These are phyloP conservation scores for Colletotrichum tamarilloi DNA, from an alignment of 2,329 filamentous ascomycete species.

Conservation along the genomic window DNA sequence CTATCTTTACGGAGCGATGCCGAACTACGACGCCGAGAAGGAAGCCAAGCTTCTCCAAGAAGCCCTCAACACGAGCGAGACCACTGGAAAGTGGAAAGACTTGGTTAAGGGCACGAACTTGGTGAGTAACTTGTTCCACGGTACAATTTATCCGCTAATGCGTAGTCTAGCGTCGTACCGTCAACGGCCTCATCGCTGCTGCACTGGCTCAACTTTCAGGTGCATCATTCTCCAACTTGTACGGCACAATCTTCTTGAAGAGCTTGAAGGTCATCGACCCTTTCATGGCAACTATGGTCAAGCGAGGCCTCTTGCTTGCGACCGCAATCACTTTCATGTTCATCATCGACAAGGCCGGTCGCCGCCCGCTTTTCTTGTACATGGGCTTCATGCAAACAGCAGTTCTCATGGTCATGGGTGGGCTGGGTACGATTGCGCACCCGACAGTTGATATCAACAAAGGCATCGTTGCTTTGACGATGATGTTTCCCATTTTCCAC, in stretches of 20 bases:
- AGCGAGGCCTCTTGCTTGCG: slow-evolving; percentile 35
- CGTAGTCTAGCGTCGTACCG: slow-evolving; percentile 8
- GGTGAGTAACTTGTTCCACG: background rate
- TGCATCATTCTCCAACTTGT: slow-evolving; percentile 38
- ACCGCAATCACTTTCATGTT: slow-evolving; percentile 37
- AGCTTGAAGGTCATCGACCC: slow-evolving; percentile 40
- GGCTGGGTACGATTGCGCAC: slow-evolving; percentile 35
- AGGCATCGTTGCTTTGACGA: slow-evolving; percentile 40
- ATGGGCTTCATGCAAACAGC: slow-evolving; percentile 37
- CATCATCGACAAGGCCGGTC: slow-evolving; percentile 31
- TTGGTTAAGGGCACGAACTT: slow-evolving; percentile 27
- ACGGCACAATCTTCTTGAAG: slow-evolving; percentile 39
- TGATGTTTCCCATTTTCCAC: slow-evolving; percentile 38
- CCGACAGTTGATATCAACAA: slow-evolving; percentile 35
- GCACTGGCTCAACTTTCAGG: slow-evolving; percentile 34
- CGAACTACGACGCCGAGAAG: slow-evolving; percentile 35
- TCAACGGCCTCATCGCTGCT: slow-evolving; percentile 28
- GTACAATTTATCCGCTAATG: background rate
- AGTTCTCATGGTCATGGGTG: slow-evolving; percentile 41
- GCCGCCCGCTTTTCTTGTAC: slow-evolving; percentile 34
- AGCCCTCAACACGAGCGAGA: slow-evolving; percentile 26
- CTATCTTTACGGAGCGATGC: slow-evolving; percentile 34
- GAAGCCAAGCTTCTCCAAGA: slow-evolving; percentile 33
- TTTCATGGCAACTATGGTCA: slow-evolving; percentile 41
- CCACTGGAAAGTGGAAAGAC: slow-evolving; percentile 23